A percentile compares a stretch with the other conserved stretches of the same genome.
phyloP scores from a whole-genome alignment of 1,284 basidiomycete genomes.

The Ganoderma sinense region DNA sequence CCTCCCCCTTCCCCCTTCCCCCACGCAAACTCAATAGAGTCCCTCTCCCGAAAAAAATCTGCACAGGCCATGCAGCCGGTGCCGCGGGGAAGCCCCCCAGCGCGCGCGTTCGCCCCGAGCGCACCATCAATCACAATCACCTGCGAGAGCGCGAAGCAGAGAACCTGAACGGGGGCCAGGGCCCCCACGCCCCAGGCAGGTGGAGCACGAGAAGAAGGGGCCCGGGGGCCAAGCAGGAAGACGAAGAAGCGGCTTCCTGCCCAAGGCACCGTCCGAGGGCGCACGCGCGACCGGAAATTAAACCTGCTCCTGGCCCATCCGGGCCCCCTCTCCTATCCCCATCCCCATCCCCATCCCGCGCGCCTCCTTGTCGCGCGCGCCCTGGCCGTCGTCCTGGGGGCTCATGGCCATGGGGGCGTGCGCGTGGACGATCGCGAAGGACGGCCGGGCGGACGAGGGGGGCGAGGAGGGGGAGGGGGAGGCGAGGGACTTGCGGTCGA shows the following conservation, averaged over 20 bases:
- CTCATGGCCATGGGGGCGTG: neutral
- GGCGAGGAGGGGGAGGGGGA: neutral
- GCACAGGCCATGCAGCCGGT: neutral
- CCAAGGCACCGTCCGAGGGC: constrained; percentile 8
- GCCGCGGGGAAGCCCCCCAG: neutral
- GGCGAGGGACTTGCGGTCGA: constrained; percentile 21
- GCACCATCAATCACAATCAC: constrained; percentile 5
- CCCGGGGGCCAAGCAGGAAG: neutral
- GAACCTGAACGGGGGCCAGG: no score
- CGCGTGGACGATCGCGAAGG: constrained; percentile 4
- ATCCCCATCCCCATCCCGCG: no score
- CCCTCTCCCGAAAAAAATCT: neutral
- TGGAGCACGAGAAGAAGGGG: neutral
- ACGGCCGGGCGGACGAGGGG: constrained; percentile 6
- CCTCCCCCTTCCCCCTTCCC: no score
- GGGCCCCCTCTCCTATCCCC: no score
- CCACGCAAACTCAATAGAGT: neutral
- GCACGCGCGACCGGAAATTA: constrained; percentile 12
- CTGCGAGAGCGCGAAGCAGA: neutral
- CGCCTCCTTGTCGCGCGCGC: constrained; percentile 2
- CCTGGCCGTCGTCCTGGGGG: no score
- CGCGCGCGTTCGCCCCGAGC: neutral
- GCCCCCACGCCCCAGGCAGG: neutral
- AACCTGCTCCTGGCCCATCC: constrained; percentile 8
- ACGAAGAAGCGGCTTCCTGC: neutral